A percentile compares a stretch with the other conserved stretches of the same genome.
Evolutionary conservation across 441 rosid genomes (phyloP).

Genomic region (Bruguiera hainesii): DNA sequence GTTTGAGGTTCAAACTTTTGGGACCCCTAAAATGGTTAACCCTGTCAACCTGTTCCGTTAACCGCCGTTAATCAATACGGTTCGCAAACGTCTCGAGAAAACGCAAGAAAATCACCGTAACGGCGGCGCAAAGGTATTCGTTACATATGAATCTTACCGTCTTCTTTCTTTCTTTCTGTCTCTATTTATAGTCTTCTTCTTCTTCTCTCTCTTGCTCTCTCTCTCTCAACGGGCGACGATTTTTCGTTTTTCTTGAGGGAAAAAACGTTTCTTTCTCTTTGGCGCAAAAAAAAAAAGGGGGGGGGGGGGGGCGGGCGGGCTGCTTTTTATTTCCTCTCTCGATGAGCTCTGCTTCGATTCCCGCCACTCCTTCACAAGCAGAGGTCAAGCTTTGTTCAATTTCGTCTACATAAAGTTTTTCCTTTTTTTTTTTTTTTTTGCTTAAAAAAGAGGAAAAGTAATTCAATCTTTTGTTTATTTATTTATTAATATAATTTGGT

Average conservation of each 20-base stretch:
- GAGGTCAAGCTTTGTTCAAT: slow-evolving; percentile 42
- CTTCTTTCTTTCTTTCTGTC: not conserved
- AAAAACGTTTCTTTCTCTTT: slow-evolving; percentile 24
- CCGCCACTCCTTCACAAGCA: slow-evolving; percentile 44
- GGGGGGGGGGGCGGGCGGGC: not conserved
- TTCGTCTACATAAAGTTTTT: slow-evolving; percentile 10
- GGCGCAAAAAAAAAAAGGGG: not conserved
- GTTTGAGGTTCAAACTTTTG: slow-evolving; percentile 78
- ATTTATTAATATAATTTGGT: not conserved
- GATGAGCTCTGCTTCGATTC: slow-evolving; percentile 56
- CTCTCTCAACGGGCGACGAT: slow-evolving; percentile 86
- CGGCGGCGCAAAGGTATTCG: slow-evolving; percentile 62
- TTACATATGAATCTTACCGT: slow-evolving; percentile 40
- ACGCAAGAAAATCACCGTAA: slow-evolving; percentile 13
- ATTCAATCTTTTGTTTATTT: not conserved
- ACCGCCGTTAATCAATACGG: slow-evolving; percentile 31
- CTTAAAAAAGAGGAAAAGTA: not conserved
- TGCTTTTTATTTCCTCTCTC: slow-evolving; percentile 11
- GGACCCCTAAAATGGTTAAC: slow-evolving; percentile 15
- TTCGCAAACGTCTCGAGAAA: not conserved
- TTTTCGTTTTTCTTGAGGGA: slow-evolving; percentile 25
- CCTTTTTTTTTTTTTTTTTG: not conserved
- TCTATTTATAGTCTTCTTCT: slow-evolving; percentile 8
- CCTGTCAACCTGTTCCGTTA: slow-evolving; percentile 33
- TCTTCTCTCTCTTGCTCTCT: slow-evolving; percentile 34